Evolutionary conservation across 2,329 filamentous ascomycete species (phyloP).

Genomic region (Fusarium pseudocircinatum): DNA sequence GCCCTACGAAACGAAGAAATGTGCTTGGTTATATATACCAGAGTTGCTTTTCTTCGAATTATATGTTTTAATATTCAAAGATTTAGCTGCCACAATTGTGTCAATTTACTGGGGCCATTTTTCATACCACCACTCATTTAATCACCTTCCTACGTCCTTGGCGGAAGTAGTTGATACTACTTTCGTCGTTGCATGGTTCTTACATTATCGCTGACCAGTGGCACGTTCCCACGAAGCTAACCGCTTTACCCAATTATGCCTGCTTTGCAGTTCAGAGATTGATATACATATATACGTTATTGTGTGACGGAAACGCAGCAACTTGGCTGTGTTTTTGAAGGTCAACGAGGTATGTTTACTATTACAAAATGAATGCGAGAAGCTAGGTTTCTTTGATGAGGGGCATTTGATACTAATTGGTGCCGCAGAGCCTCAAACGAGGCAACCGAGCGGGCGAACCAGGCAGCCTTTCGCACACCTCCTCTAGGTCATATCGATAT

Average conservation of each 20-base stretch:
- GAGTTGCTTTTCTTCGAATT: not conserved
- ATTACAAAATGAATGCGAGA: not conserved
- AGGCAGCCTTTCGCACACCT: not conserved
- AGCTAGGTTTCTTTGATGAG: not conserved
- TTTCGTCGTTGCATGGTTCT: not conserved
- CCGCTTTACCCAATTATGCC: not conserved
- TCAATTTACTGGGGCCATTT: not conserved
- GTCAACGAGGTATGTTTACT: not conserved
- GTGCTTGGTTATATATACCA: too few relatives aligned
- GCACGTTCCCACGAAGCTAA: not conserved
- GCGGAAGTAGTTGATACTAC: not conserved
- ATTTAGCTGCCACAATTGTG: not conserved
- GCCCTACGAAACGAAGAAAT: too few relatives aligned
- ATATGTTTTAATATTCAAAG: too few relatives aligned
- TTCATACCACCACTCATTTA: not conserved
- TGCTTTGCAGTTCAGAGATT: not conserved
- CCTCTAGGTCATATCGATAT: not conserved
- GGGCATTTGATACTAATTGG: not conserved
- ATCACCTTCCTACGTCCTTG: not conserved
- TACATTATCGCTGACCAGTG: not conserved
- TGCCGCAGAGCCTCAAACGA: constrained; percentile 1
- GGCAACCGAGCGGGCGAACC: constrained; percentile 3
- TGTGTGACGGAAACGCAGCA: not conserved
- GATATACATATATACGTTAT: not conserved
- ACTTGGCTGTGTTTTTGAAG: not conserved